phyloP scores from a whole-genome alignment of 805 yeast genomes.

The Blastobotrys peoriensis region DNA sequence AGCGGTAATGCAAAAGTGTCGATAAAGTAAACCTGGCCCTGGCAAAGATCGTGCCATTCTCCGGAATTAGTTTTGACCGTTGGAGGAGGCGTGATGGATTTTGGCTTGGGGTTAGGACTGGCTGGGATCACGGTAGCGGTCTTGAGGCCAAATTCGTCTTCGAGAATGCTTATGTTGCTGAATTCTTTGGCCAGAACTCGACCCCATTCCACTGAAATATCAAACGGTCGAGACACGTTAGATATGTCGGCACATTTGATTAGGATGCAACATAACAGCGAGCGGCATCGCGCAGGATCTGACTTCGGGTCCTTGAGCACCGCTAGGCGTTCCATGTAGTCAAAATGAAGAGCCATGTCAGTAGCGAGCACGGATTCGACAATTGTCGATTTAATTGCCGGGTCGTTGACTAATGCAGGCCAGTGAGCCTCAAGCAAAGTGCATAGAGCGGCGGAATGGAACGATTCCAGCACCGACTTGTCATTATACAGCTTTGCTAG shows the following conservation, averaged over 20 bases:
- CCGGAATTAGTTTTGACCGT: neutral
- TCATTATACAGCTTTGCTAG: slow-evolving; percentile 57
- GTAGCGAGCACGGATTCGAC: slow-evolving; percentile 64
- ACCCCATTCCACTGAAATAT: slow-evolving; percentile 83
- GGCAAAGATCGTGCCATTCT: neutral
- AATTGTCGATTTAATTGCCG: slow-evolving; percentile 15
- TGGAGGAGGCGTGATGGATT: slow-evolving; percentile 1
- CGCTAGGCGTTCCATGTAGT: slow-evolving; percentile 46
- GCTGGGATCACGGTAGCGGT: slow-evolving; percentile 2
- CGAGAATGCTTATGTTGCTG: slow-evolving; percentile 54
- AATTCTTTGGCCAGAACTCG: slow-evolving; percentile 71
- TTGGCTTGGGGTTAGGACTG: slow-evolving; percentile 2
- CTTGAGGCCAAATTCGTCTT: slow-evolving; percentile 31
- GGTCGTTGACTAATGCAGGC: slow-evolving; percentile 32
- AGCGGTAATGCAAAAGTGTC: slow-evolving; percentile 72
- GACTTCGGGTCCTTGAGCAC: slow-evolving; percentile 16
- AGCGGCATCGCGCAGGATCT: slow-evolving; percentile 7
- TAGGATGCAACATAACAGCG: slow-evolving; percentile 57
- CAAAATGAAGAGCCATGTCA: slow-evolving; percentile 87
- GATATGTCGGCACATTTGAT: slow-evolving; percentile 95
- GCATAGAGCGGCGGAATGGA: slow-evolving; percentile 64
- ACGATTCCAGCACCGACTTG: slow-evolving; percentile 72
- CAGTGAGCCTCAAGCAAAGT: slow-evolving; percentile 47
- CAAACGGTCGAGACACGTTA: slow-evolving; percentile 77
- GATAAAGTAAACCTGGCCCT: slow-evolving; percentile 79